phyloP scores from a whole-genome alignment of 495 filamentous ascomycete genomes.

The Tuber magnatum region DNA sequence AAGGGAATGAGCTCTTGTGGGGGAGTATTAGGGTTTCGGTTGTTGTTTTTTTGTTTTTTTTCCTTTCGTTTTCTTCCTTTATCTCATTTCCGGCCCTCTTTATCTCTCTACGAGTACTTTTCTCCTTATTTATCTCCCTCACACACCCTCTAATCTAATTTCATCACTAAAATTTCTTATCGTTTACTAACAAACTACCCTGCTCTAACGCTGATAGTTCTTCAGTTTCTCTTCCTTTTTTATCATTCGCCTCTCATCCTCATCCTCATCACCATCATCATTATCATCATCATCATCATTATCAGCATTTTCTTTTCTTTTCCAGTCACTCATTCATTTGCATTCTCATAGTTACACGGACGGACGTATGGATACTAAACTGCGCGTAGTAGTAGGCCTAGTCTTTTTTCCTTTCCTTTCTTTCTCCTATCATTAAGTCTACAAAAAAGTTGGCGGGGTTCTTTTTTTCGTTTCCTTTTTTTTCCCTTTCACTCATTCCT shows the following conservation, averaged over 20 bases:
- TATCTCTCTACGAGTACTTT: neutral
- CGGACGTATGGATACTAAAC: neutral
- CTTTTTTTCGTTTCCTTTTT: neutral
- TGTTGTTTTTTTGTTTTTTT: constrained; percentile 22
- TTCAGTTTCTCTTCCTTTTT: neutral
- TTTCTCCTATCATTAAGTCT: neutral
- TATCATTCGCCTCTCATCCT: neutral
- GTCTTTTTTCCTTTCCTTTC: neutral
- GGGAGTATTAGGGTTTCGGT: constrained; percentile 35
- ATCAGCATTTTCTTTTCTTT: neutral
- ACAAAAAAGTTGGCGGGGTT: constrained; percentile 3
- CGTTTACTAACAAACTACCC: neutral
- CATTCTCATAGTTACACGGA: constrained; percentile 2
- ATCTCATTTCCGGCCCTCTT: neutral
- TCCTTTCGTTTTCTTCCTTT: constrained; percentile 3
- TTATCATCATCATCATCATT: neutral
- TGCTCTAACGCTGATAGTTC: neutral
- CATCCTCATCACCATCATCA: neutral
- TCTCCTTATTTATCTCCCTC: neutral
- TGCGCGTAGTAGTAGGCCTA: neutral
- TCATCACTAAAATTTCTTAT: constrained; percentile 1
- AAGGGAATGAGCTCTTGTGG: constrained; percentile 34
- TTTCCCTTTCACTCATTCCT: constrained; percentile 14
- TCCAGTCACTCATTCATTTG: constrained; percentile 31
- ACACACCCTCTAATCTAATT: constrained; percentile 7